Evolutionary conservation across 1,284 basidiomycete species (phyloP), one percentile per base, ranked within the genome.

Genomic region (Austroboletus rostrupii): DNA sequence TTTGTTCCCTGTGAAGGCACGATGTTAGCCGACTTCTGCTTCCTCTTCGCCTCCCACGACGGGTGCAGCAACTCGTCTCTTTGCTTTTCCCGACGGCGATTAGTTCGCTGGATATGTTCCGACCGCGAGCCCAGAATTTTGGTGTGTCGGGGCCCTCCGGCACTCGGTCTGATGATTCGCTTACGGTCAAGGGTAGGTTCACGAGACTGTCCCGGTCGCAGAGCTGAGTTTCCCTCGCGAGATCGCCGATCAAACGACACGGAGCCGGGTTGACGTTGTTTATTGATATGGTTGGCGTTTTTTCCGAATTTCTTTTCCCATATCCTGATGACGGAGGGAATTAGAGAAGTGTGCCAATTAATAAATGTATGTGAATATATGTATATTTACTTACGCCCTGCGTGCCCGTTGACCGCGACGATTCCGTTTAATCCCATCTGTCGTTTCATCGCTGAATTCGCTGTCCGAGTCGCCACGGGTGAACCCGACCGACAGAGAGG

Each of bases 281-380:
- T 87, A 67, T 88, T 86, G 69, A 95, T 77, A 70, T 97, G 95
- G 66, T 95, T 96, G 13, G 95, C 95, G 53, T 86, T 83, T 55
- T 77, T 81, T 48, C 95, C 95, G 62, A 85, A 97, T 70, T 95
- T 97, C 72, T 94, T 95, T 73, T 97, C 95, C 93, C 94, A 97
- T 56, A 98, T 95, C 1, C 94, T 97, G 60, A 17, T 19, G 6
- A 19, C 11, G 4, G 16, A 37, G 14, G 41, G 49, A 37, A 32
- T 59, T 52, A 57, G 38, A 49, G 43, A 45, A 41, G 54, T 28
- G 48, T 19, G n/a, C 14, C 12, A 33, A 33, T 33, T 7, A 33
- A 14, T 2, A 33, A 33, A 33, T 33, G 32, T 26, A 8, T 12
- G 23, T 3, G 20, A 3, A 29, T 11, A 33, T 4, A 42, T 38